Evolutionary conservation across 1,284 basidiomycete genomes (phyloP).

Genomic region (Ustilago nuda): DNA sequence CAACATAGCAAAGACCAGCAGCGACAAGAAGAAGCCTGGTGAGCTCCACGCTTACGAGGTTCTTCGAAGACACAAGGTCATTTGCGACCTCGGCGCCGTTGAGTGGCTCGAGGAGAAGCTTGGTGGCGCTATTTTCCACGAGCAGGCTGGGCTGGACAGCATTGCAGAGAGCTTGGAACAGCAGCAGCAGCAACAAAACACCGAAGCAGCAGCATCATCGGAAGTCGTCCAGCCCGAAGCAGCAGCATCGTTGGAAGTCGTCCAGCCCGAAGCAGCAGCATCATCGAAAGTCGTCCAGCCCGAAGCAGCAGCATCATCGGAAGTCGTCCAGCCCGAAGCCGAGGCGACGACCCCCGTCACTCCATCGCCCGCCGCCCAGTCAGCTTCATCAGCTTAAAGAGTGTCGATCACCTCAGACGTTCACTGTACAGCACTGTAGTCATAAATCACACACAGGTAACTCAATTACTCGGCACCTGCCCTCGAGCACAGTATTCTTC

Average conservation of each 20-base stretch:
- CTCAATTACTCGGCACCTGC: background rate
- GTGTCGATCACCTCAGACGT: background rate
- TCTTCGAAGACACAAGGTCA: conserved; percentile 57
- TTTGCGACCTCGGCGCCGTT: conserved; percentile 67
- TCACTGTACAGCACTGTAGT: conserved; percentile 3
- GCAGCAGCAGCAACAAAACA: conserved; percentile 16
- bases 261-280: conserved; percentile 8
- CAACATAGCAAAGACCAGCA: conserved; percentile 49
- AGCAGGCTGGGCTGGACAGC: conserved; percentile 31
- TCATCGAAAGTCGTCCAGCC: conserved; percentile 5
- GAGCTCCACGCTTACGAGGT: conserved; percentile 68
- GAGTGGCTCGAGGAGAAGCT: conserved; percentile 69
- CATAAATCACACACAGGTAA: background rate
- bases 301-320: conserved; percentile 1
- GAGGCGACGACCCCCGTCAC: conserved; percentile 9
- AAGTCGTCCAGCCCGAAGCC: conserved; percentile 4
- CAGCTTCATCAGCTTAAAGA: conserved; percentile 16
- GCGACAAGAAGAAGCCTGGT: conserved; percentile 66
- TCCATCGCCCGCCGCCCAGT: conserved; percentile 11
- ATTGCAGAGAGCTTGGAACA: conserved; percentile 14
- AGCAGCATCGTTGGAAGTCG: conserved; percentile 3
- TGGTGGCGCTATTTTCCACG: conserved; percentile 64
- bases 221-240: conserved; percentile 7
- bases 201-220: background rate
- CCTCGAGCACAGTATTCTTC: background rate